Percentiles rank a stretch among this genome's conserved stretches.
phyloP scores from a whole-genome alignment of 75 land plant species.

The Sequoiadendron giganteum region DNA sequence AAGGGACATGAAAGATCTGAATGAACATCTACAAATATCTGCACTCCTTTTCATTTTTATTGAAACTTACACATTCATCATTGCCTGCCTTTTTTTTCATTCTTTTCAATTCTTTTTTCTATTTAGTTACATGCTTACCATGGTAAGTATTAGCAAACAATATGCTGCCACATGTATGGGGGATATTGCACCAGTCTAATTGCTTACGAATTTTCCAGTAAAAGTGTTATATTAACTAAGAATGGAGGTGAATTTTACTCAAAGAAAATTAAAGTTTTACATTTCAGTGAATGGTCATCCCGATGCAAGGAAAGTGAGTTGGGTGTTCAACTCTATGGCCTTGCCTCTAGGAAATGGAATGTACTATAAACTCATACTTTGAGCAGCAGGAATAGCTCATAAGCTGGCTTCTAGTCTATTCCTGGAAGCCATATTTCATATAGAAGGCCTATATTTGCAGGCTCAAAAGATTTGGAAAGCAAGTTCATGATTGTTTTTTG shows the following conservation, averaged over 20 bases:
- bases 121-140: background rate
- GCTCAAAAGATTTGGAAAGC: background rate
- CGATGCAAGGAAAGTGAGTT: background rate
- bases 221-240: background rate
- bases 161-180: background rate
- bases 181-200: background rate
- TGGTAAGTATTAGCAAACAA: background rate
- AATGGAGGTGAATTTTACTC: background rate
- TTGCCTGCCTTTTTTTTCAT: background rate
- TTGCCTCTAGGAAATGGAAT: background rate
- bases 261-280: background rate
- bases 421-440: background rate
- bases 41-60: too few species aligned
- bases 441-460: background rate
- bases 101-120: background rate
- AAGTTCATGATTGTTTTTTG: background rate
- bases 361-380: background rate
- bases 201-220: background rate
- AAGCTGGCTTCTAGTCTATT: too few species aligned
- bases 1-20: background rate
- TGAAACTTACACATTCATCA: background rate
- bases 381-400: too few species aligned
- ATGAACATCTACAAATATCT: too few species aligned
- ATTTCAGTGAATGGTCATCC: background rate
- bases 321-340: background rate